Base-by-base conservation (phyloP, 140 eudicot genomes). In the Flaveria floridana region DNA sequence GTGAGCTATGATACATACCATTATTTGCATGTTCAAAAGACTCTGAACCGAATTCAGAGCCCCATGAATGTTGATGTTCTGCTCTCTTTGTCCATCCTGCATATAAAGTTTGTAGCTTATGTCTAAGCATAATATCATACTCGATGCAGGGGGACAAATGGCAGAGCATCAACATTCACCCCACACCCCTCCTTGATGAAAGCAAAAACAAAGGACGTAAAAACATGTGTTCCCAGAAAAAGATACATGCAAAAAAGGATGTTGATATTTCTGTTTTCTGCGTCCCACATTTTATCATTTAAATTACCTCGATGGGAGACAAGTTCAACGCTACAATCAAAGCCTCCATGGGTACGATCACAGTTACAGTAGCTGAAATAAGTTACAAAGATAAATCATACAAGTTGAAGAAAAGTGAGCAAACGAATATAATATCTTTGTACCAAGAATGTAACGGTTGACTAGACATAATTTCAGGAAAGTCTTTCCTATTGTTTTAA, bases 321-420 rank as follows among this genome's bases (percentile, higher is more conserved):
- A 59, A 92, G 84, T 73, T 87, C 96, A 74, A 78, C 71, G 78
- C 96, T 84, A 76, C 98, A 92, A 69, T 92, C 98, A 56, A 89
- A 86, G 80, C 98, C 98, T 79, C 96, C 98, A 76, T 89, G 95
- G 78, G 84, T 83, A 59, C 95, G 86, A 79, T 89, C 96, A 82
- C 98, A 92, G 46, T 71, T 70, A 80, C 98, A 92, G 78, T 76
- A 92, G 82, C 98, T 89, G 89, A 50, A 25, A 30, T 39, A 62
- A 51, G 68, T 48, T 34, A 15, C 34, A 23, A 41, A n/a, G 73
- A 65, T 15, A 48, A 48, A 73, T 55, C 61, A 74, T 13, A 16
- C 9, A 14, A 57, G 3, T 19, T 8, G n/a, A 52, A 34, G 65
- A n/a, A 28, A 57, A 25, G 53, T 4, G 34, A 50, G 8, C 34